Percentiles rank a stretch among this genome's conserved stretches.
Conservation (phyloP, 2,329 filamentous ascomycete genomes). For the Aspergillus texensis region DNA sequence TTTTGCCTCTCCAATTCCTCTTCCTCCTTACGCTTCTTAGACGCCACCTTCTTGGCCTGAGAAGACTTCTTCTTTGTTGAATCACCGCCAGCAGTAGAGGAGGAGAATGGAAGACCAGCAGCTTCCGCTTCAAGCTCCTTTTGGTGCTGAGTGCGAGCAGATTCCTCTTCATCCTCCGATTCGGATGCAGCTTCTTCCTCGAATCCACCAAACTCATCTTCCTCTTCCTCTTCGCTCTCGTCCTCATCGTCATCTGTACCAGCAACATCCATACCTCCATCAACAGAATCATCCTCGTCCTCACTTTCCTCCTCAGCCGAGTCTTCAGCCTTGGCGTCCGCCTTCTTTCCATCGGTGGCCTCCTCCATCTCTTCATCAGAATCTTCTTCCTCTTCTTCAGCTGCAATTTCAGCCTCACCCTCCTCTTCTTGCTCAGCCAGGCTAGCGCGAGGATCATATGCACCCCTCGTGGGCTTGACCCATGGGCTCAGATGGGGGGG, state of each 20-base stretch:
- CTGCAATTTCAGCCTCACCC: constrained; percentile 75
- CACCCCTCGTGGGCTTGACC: constrained; percentile 81
- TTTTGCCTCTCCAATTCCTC: constrained; percentile 91
- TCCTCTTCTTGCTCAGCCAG: constrained; percentile 87
- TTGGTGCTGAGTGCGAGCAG: constrained; percentile 72
- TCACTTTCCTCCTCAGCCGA: constrained; percentile 48
- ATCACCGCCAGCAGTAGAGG: constrained; percentile 57
- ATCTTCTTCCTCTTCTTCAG: constrained; percentile 59
- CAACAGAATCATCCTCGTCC: constrained; percentile 39
- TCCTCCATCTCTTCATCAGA: constrained; percentile 46
- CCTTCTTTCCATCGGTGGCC: constrained; percentile 25
- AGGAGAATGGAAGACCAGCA: constrained; percentile 61
- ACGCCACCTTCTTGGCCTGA: constrained; percentile 69
- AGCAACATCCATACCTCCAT: constrained; percentile 54
- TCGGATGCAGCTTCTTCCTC: constrained; percentile 51
- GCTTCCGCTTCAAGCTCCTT: constrained; percentile 91
- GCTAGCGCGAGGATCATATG: constrained; percentile 86
- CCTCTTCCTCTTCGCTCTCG: constrained; percentile 49
- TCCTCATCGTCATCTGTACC: constrained; percentile 51
- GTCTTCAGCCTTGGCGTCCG: constrained; percentile 35
- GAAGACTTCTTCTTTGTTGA: constrained; percentile 70
- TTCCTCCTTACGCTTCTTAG: constrained; percentile 67
- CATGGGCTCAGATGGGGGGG: constrained; percentile 96
- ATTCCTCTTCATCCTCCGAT: constrained; percentile 62
- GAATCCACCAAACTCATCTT: constrained; percentile 54